Evolutionary conservation across 768 basidiomycete species (phyloP), one percentile per base, ranked within the genome.

Genomic region (Pleurotus ostreatus): DNA sequence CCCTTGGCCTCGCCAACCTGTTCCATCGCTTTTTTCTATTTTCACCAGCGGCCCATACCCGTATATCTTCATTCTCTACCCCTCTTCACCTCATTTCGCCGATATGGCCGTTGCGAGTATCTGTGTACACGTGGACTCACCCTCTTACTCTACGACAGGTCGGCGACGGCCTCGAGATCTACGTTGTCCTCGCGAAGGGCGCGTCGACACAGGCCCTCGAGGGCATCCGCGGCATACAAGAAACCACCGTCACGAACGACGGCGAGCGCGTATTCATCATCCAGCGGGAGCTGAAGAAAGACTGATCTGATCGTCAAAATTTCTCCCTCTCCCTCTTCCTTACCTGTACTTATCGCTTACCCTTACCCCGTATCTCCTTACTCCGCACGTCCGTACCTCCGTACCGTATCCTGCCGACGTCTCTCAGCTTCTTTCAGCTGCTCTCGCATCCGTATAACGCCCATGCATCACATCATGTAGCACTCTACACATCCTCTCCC

Each of bases 131-230:
- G 9, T 34, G 30, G 1, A 34, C 30, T 34, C 9, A 34, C 30
- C 23, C 23, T 25, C 23, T 25, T 20, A 30, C 30, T 3, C 30
- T 55, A 47, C 39, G 20, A 37, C 41, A 92, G 90, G 95, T 99
- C 60, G 96, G 96, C 44, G 96, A 98, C 69, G 93, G 92, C 3
- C 80, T 98, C 37, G 94, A 98, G 68, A 90, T 96, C 60, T 96
- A 88, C 65, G 79, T 98, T 55, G 86, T 92, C 45, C 78, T 95
- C 44, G 83, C 90, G 34, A 83, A 79, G 65, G 88, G 80, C 41
- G 83, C 85, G 26, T 75, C 77, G 30, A 63, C 83, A 53, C 81
- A 86, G 59, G 84, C 80, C 2, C 67, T 89, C 55, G 82, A 82
- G 61, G 74, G 68, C 44, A 59, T 85, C 26, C 72, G 72, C 15